Evolutionary conservation across 2,329 filamentous ascomycete species (phyloP).

Genomic region (Epichloe elymi): DNA sequence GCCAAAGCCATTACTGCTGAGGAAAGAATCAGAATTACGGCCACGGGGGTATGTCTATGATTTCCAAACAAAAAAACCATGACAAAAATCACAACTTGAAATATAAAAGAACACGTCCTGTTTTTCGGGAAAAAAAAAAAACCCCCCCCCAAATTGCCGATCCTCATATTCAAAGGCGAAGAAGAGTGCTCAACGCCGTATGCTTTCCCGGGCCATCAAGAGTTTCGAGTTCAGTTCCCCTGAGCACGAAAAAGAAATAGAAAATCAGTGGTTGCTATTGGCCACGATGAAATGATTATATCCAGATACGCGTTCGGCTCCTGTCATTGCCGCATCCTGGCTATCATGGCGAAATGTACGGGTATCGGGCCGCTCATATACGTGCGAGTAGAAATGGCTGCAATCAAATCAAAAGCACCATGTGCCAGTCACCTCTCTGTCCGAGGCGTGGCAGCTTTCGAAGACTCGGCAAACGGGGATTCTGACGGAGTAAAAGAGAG

Average conservation of each 20-base stretch:
- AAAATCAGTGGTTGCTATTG: background rate
- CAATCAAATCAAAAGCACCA: slow-evolving; percentile 9
- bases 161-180: background rate
- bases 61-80: background rate
- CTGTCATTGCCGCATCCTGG: background rate
- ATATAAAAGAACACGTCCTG: background rate
- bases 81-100: too few species aligned
- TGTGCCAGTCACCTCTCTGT: slow-evolving; percentile 5
- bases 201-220: background rate
- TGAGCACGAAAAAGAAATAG: background rate
- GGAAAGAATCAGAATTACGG: background rate
- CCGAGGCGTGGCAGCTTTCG: slow-evolving; percentile 10
- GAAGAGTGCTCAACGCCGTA: background rate
- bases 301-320: background rate
- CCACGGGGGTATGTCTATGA: background rate
- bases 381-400: background rate
- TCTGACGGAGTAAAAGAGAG: slow-evolving; percentile 17
- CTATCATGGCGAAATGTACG: background rate
- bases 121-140: too few species aligned
- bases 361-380: background rate
- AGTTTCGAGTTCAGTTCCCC: background rate
- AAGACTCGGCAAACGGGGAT: background rate
- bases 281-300: background rate
- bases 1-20: too few species aligned
- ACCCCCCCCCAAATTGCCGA: background rate